phyloP scores from a whole-genome alignment of 495 filamentous ascomycete species.

The Hypoxylon perforatum region DNA sequence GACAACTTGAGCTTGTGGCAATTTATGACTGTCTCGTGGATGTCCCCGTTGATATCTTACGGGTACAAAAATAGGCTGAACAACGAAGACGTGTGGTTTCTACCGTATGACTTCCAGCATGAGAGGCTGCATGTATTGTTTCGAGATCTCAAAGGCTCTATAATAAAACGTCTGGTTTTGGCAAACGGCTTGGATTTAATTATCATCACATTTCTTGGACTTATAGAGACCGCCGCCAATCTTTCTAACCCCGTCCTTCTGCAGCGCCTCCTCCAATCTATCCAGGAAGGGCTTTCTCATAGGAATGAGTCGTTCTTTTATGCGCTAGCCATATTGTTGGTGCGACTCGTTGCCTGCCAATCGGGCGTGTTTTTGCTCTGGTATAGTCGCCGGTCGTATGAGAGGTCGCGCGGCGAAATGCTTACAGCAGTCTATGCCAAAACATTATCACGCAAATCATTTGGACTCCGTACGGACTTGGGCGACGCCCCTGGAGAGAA shows the following conservation, averaged over 20 bases:
- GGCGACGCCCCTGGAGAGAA: constrained; percentile 38
- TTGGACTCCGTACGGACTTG: constrained; percentile 48
- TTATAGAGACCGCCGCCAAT: constrained; percentile 71
- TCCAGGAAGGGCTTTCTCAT: constrained; percentile 63
- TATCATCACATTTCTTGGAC: constrained; percentile 69
- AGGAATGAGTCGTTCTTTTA: constrained; percentile 71
- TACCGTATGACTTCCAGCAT: constrained; percentile 82
- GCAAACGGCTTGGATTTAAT: constrained; percentile 82
- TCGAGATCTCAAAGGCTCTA: constrained; percentile 75
- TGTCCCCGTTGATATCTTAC: constrained; percentile 74
- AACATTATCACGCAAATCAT: constrained; percentile 77
- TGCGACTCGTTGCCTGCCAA: constrained; percentile 71
- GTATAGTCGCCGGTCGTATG: constrained; percentile 80
- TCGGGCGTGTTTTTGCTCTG: constrained; percentile 76
- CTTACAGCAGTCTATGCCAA: constrained; percentile 91
- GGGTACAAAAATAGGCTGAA: constrained; percentile 72
- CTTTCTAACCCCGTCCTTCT: constrained; percentile 75
- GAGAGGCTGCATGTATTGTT: constrained; percentile 75
- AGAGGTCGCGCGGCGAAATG: constrained; percentile 83
- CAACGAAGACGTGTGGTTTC: constrained; percentile 81
- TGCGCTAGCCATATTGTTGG: constrained; percentile 67
- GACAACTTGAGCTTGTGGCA: constrained; percentile 83
- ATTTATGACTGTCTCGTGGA: constrained; percentile 85
- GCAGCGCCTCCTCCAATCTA: constrained; percentile 75
- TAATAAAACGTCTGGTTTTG: constrained; percentile 71